A percentile compares a stretch with the other conserved stretches of the same genome.
Conservation (phyloP, 768 basidiomycete species). For the Xanthoconium purpureum region DNA sequence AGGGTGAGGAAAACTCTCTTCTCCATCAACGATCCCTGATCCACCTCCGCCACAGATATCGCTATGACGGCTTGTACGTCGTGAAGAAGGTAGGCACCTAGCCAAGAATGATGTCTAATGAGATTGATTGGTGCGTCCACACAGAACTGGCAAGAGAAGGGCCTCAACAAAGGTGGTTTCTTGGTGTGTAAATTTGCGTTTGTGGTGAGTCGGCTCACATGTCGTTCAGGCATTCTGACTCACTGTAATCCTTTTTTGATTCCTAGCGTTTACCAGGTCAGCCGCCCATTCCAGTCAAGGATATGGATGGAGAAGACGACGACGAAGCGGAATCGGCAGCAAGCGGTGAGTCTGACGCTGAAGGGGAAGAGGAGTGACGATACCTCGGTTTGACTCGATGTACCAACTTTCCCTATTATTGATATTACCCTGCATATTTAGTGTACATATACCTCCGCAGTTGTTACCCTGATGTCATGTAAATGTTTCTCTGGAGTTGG, state of each 20-base stretch:
- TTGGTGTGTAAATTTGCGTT: conserved; percentile 86
- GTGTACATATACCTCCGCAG: background rate
- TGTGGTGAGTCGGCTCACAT: conserved; percentile 46
- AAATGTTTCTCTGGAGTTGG: background rate
- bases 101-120: background rate
- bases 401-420: background rate
- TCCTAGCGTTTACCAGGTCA: conserved; percentile 28
- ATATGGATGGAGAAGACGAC: conserved; percentile 3
- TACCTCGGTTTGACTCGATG: too few relatives aligned
- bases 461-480: background rate
- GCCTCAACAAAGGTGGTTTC: conserved; percentile 64
- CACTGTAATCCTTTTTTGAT: background rate
- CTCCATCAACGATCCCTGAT: background rate
- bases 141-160: conserved; percentile 74
- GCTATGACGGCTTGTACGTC: conserved; percentile 86
- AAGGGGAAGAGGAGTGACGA: background rate
- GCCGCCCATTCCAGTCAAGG: conserved; percentile 23
- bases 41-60: conserved; percentile 49
- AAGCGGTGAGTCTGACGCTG: conserved; percentile 1
- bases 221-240: background rate
- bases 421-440: background rate
- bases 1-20: conserved; percentile 46
- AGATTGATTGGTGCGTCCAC: background rate
- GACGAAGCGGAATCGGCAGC: background rate
- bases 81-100: conserved; percentile 59